A percentile compares a stretch with the other conserved stretches of the same genome.
These are phyloP conservation scores for Collybia sp. DNA, from an alignment of 768 basidiomycete genomes.

Conservation along the genomic window DNA sequence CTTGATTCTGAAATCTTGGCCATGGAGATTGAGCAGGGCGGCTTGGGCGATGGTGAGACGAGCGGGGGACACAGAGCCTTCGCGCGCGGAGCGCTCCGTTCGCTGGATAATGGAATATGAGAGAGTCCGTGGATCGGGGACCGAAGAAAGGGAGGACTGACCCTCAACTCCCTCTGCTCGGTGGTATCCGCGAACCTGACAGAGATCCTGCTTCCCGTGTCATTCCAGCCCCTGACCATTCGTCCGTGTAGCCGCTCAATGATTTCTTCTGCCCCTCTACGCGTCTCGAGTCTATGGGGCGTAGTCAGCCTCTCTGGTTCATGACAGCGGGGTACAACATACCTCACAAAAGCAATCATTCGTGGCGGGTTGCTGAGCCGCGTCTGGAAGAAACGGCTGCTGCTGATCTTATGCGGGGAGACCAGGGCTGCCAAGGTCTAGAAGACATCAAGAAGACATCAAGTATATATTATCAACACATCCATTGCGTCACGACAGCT, in stretches of 20 bases:
- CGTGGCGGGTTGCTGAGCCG: conserved; percentile 70
- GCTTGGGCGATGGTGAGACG: conserved; percentile 77
- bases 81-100: conserved; percentile 52
- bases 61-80: conserved; percentile 58
- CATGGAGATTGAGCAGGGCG: conserved; percentile 69
- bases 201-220: conserved; percentile 70
- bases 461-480: neutral
- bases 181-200: conserved; percentile 77
- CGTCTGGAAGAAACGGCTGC: conserved; percentile 78
- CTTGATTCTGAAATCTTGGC: conserved; percentile 45
- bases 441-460: neutral
- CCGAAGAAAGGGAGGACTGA: conserved; percentile 27
- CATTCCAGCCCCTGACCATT: conserved; percentile 77
- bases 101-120: conserved; percentile 36
- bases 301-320: neutral
- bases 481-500: neutral
- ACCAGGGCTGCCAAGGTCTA: conserved; percentile 64
- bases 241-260: conserved; percentile 76
- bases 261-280: conserved; percentile 68
- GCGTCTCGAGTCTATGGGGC: conserved; percentile 59
- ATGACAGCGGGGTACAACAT: conserved; percentile 13
- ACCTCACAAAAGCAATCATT: conserved; percentile 83
- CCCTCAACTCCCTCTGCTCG: conserved; percentile 74
- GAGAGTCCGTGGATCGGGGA: conserved; percentile 1
- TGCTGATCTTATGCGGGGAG: conserved; percentile 67